phyloP scores from a whole-genome alignment of 139 green algal genomes.

The Chlamydomonas sp. region DNA sequence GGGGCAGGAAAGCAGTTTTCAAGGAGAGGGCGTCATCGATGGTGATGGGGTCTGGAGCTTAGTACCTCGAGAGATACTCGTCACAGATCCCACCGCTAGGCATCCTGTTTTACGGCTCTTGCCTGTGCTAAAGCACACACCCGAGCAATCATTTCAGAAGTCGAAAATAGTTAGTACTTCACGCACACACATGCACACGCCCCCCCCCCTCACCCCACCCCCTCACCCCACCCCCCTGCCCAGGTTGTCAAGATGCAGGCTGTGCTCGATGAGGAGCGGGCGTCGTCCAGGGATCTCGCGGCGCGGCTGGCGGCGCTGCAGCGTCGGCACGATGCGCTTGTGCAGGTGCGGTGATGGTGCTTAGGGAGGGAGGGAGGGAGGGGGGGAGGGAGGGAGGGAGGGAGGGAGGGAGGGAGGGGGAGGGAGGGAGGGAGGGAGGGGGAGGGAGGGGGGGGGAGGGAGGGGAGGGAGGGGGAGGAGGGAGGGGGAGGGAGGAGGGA shows the following conservation, averaged over 20 bases:
- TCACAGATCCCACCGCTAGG: too few relatives aligned
- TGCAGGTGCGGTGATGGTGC: neutral
- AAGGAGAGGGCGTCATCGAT: neutral
- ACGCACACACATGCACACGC: neutral
- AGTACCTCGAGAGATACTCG: neutral
- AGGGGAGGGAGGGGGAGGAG: neutral
- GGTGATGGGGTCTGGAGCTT: too few relatives aligned
- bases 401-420: neutral
- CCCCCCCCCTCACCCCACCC: too few relatives aligned
- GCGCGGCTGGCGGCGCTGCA: slow-evolving; percentile 4
- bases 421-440: too few relatives aligned
- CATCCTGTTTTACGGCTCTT: too few relatives aligned
- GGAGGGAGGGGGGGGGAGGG: neutral
- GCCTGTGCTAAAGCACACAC: neutral
- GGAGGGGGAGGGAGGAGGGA: neutral
- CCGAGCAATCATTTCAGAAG: neutral
- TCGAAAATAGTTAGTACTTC: neutral
- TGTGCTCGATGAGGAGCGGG: neutral
- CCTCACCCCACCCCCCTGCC: too few relatives aligned
- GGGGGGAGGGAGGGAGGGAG: neutral
- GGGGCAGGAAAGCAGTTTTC: neutral
- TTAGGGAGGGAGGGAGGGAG: neutral
- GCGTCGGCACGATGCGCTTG: neutral
- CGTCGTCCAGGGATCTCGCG: neutral
- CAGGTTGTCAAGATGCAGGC: slow-evolving; percentile 6